Evolutionary conservation across 306 rosid species (phyloP), one percentile per base, ranked within the genome.

Genomic region (Vigna radiata): DNA sequence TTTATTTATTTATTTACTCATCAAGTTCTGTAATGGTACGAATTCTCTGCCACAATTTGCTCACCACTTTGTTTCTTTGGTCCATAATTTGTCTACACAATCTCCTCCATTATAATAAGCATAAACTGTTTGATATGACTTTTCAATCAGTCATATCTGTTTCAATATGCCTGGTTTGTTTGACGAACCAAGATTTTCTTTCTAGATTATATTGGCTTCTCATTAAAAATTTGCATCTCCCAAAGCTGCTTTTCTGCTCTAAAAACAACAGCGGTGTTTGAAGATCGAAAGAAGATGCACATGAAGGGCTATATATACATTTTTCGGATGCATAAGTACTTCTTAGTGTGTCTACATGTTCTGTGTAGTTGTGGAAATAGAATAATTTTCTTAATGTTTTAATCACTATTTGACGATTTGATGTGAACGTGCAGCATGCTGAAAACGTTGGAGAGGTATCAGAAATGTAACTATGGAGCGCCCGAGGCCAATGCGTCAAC

Each of bases 381-480:
- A 68, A 25, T 70, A 3, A 29, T 49, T 13, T 63, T 75, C 23
- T 63, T n/a, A 76, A 31, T 63, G 41, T 18, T 65, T 65, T 50
- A 9, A 52, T 27, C 23, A 21, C 23, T 21, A 21, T 21, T 21
- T 21, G 14, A 23, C 6, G 60, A 48, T 37, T 37, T 59, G 53
- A 8, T 48, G 46, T 54, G 4, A 60, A 58, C 7, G 27, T 76
- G 65, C 86, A 94, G 98, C 93, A 91, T 89, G 97, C 94, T 90
- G 73, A 90, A 89, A 85, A 87, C 98, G 7, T 89, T 94, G 8
- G 98, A 94, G 84, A 90, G 91, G 88, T 94, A 94, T 77, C 97
- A 94, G 82, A 94, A 94, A 81, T 87, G 94, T 85, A 94, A 90
- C 90, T 91, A 90, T 78, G 97, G 94, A 80, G 94, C 93, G 18